Evolutionary conservation across 2,329 filamentous ascomycete genomes (phyloP).

Genomic region (Ascomycota sp.): DNA sequence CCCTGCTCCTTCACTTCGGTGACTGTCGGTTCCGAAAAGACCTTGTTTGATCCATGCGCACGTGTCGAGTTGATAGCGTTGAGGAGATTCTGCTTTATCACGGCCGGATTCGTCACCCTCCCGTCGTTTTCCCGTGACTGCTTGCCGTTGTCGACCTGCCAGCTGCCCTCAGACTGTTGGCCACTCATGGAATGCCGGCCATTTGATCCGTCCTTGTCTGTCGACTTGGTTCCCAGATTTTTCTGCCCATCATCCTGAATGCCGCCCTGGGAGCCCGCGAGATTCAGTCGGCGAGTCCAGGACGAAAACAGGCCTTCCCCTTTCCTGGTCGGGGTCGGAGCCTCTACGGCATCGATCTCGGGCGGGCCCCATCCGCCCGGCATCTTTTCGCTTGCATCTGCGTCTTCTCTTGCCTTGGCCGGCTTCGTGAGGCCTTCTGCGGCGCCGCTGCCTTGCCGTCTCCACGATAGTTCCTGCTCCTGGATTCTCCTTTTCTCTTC

Average conservation of each 20-base stretch:
- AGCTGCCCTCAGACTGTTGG: not conserved
- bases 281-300: constrained; percentile 43
- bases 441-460: constrained; percentile 11
- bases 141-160: not conserved
- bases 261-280: constrained; percentile 28
- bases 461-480: constrained; percentile 26
- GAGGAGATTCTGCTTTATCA: constrained; percentile 47
- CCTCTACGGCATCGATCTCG: constrained; percentile 18
- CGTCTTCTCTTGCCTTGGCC: constrained; percentile 16
- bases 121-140: constrained; percentile 19
- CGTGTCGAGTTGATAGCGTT: constrained; percentile 61
- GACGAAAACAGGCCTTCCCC: constrained; percentile 43
- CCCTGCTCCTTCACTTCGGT: constrained; percentile 59
- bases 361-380: constrained; percentile 57
- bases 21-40: constrained; percentile 53
- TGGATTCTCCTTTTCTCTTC: constrained; percentile 48
- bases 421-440: constrained; percentile 4
- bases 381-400: constrained; percentile 30
- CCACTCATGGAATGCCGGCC: not conserved
- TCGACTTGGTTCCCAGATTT: constrained; percentile 7
- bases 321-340: constrained; percentile 15
- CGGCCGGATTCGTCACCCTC: constrained; percentile 34
- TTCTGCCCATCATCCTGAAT: constrained; percentile 20
- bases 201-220: too few species aligned
- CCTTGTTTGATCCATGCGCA: constrained; percentile 45